A percentile compares a stretch with the other conserved stretches of the same genome.
phyloP scores from a whole-genome alignment of 129 eudicot species.

The Chrysanthemum lavandulifolium region DNA sequence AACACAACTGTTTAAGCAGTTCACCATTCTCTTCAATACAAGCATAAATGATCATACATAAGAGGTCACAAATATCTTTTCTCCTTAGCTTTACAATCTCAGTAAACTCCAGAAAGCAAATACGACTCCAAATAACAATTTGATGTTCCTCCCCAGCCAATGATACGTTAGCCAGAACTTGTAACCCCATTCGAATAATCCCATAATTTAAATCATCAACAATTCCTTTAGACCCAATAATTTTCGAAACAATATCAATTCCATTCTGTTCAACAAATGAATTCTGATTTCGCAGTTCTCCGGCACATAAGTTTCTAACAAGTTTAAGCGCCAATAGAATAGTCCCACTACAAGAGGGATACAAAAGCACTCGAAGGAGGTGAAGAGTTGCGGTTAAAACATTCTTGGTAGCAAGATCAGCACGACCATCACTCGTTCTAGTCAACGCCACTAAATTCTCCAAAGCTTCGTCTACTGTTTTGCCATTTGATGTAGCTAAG shows the following conservation, averaged over 20 bases:
- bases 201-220: conserved; percentile 41
- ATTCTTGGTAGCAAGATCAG: conserved; percentile 60
- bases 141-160: conserved; percentile 71
- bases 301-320: conserved; percentile 74
- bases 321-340: conserved; percentile 58
- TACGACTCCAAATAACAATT: conserved; percentile 52
- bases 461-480: conserved; percentile 41
- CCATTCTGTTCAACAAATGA: conserved; percentile 56
- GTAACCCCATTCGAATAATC: conserved; percentile 60
- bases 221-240: conserved; percentile 29
- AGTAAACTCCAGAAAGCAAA: conserved; percentile 45
- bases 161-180: conserved; percentile 71
- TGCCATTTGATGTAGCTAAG: conserved; percentile 40
- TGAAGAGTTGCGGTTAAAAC: conserved; percentile 48
- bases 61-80: conserved; percentile 70
- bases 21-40: conserved; percentile 52
- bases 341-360: conserved; percentile 33
- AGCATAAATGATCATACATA: conserved; percentile 74
- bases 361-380: conserved; percentile 40
- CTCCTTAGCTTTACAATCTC: conserved; percentile 58
- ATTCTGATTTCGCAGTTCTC: conserved; percentile 63
- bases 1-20: conserved; percentile 45
- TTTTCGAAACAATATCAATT: conserved; percentile 38
- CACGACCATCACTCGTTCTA: conserved; percentile 54
- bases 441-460: conserved; percentile 48